Evolutionary conservation across 1,139 yeast genomes (phyloP).

Genomic region (Diutina rugosa): DNA sequence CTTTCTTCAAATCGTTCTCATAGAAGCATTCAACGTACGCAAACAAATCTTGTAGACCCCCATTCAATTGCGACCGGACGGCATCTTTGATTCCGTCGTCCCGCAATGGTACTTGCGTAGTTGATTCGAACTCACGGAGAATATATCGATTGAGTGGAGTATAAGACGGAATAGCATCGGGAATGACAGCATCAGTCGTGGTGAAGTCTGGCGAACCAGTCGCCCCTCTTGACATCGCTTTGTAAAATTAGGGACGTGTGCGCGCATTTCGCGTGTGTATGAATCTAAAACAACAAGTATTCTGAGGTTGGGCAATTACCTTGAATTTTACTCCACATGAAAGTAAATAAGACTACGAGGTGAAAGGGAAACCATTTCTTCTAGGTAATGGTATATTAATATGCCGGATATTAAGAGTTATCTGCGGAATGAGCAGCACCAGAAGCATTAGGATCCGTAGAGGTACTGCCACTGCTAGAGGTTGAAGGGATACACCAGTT

Average conservation of each 20-base stretch:
- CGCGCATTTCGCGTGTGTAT: background rate
- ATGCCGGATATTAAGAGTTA: background rate
- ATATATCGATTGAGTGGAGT: background rate
- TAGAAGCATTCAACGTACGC: background rate
- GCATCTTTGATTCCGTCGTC: background rate
- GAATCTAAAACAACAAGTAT: no score
- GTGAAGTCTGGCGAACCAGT: background rate
- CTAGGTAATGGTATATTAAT: background rate
- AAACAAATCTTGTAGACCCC: background rate
- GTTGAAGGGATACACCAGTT: constrained; percentile 75
- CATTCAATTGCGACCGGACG: background rate
- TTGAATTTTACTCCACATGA: no score
- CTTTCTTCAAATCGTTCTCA: background rate
- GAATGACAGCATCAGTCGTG: background rate
- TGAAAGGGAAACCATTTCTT: no score
- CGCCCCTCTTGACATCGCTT: background rate
- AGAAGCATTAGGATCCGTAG: background rate
- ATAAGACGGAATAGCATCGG: background rate
- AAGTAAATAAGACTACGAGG: no score
- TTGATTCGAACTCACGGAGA: background rate
- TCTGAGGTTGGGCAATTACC: no score
- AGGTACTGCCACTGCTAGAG: constrained; percentile 6
- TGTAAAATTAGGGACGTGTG: background rate
- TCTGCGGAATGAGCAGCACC: background rate
- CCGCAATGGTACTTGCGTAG: background rate